Evolutionary conservation across 1,139 yeast species (phyloP), one percentile per base, ranked within the genome.

Genomic region (Arxiozyma bovina): DNA sequence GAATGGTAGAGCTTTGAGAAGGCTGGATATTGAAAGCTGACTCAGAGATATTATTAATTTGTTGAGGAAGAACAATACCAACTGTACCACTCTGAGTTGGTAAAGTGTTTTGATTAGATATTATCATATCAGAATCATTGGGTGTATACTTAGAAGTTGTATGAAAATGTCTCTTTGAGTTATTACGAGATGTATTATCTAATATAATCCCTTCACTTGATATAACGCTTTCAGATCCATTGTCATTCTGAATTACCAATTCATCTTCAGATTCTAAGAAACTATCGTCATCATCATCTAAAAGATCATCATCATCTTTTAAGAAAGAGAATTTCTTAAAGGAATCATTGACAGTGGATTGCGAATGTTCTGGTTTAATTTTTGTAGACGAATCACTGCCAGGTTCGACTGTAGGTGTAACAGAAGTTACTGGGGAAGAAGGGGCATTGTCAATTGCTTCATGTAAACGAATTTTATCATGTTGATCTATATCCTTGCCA

Each of bases 231-330:
- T 42, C 30, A n/a, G 41, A 18, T 17, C 15, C 21, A 4, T 23
- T 40, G 9, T 17, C 42, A 20, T 45, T 45, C 12, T 25, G 43
- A 7, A 11, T 27, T 12, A 42, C 54, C 44, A 12, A 42, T n/a
- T 61, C 63, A 17, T 61, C 65, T 65, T 65, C 70, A 15, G 68
- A 63, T 15, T 60, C 65, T 42, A 65, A 54, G 42, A 62, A 60
- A 52, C 69, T 64, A 43, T 62, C 70, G 43, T 64, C 64, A 38
- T 66, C 70, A 44, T 65, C 69, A 50, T 61, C 67, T 27, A 67
- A 56, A 2, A 65, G 55, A 45, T 63, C 67, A 44, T 66, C 67
- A 44, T 65, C 69, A n/a, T 64, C 61, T 17, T 65, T 64, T 42
- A 64, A 51, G 50, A 66, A 66, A 1, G 68, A 64, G 42, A 65